These are phyloP conservation scores for Thymus mandschuricus DNA, from an alignment of 257 asterid genomes.

Conservation along the genomic window DNA sequence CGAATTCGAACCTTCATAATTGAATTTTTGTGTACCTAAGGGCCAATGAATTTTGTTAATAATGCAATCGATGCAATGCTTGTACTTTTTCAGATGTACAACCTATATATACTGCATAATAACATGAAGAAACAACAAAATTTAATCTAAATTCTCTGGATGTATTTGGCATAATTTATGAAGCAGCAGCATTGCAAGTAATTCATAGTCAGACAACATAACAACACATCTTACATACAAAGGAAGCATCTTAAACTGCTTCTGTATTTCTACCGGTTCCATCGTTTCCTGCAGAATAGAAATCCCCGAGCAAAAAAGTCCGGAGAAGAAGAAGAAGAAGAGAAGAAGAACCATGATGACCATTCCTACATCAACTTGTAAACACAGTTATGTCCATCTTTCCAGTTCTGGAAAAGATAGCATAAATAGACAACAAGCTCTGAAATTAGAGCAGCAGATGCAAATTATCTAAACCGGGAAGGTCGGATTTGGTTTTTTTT, in stretches of 20 bases:
- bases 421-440: slow-evolving; percentile 53
- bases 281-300: slow-evolving; percentile 50
- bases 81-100: too few species aligned
- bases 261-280: slow-evolving; percentile 41
- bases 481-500: slow-evolving; percentile 16
- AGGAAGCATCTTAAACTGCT: slow-evolving; percentile 41
- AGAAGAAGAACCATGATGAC: slow-evolving; percentile 25
- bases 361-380: slow-evolving; percentile 44
- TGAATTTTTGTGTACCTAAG: too few species aligned
- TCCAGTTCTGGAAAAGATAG: slow-evolving; percentile 48
- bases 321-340: slow-evolving; percentile 52
- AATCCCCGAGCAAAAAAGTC: slow-evolving; percentile 49
- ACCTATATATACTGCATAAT: too few species aligned
- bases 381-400: slow-evolving; percentile 45
- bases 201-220: slow-evolving; percentile 42
- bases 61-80: too few species aligned
- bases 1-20: too few species aligned
- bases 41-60: too few species aligned
- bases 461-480: slow-evolving; percentile 29
- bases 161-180: slow-evolving; percentile 34
- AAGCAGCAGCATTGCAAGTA: slow-evolving; percentile 34
- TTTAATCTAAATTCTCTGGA: slow-evolving; percentile 37
- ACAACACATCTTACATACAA: slow-evolving; percentile 45
- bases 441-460: slow-evolving; percentile 45
- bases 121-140: slow-evolving; percentile 34